phyloP scores from a whole-genome alignment of 768 basidiomycete genomes.

The Boletus vermiculosoides region DNA sequence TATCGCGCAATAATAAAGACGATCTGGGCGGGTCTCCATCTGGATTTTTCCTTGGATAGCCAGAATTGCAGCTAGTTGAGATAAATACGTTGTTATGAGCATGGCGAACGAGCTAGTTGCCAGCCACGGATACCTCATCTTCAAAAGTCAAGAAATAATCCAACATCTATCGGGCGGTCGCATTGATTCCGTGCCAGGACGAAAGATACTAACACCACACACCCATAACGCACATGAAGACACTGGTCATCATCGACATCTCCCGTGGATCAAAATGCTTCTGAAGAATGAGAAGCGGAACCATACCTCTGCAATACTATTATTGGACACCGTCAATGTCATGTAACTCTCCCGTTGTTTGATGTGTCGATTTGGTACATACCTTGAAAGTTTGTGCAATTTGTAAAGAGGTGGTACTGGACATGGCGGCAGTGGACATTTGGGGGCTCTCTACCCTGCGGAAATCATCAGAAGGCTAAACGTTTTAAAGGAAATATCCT shows the following conservation, averaged over 20 bases:
- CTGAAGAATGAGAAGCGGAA: too few relatives aligned
- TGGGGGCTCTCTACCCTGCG: background rate
- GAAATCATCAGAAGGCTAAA: background rate
- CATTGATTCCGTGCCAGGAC: background rate
- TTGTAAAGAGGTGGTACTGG: background rate
- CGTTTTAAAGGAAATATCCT: background rate
- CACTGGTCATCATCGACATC: background rate
- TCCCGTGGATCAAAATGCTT: background rate
- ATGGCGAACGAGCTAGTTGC: background rate
- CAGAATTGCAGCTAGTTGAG: background rate
- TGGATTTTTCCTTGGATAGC: background rate
- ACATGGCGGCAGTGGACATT: background rate
- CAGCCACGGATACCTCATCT: background rate
- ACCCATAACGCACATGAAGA: background rate
- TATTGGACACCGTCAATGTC: background rate
- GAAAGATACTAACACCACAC: background rate
- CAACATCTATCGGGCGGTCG: background rate
- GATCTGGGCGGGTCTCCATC: background rate
- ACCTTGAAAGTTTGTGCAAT: background rate
- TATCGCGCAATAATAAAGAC: background rate
- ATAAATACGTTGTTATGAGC: background rate
- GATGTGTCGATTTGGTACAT: background rate
- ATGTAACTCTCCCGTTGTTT: background rate
- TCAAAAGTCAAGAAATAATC: background rate
- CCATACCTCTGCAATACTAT: background rate